Evolutionary conservation across 352 stramenopile genomes (phyloP), one percentile per base, ranked within the genome.

Genomic region (Globisporangium lucens): DNA sequence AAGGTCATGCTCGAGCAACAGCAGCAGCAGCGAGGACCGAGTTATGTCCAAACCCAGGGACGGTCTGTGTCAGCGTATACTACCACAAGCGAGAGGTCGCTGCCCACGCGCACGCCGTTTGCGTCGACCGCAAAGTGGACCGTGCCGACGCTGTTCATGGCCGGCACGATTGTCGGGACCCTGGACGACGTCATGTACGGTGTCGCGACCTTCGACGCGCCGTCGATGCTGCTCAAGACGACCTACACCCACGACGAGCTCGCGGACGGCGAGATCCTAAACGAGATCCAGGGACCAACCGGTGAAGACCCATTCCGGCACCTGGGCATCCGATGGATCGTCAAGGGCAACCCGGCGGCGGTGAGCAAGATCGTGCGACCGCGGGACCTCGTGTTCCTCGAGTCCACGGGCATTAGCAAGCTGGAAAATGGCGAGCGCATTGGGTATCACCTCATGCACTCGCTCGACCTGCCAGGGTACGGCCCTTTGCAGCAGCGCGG

Each of bases 181-280:
- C 65, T 92, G 38, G 78, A 92, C 30, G 82, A 90, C 61, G 65
- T 88, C 58, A 86, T 92, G 78, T 90, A 86, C 63, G 80, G 77
- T n/a, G 41, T 75, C 13, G 70, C 77, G 30, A 73, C 76, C 30
- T 72, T 73, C 20, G 75, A 76, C 27, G 73, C 83, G 17, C 75
- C 80, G 24, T 69, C 73, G 9, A 85, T 89, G 57, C 73, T 78
- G 41, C 74, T 89, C 59, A 84, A 85, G 59, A 80, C 79, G 17
- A 77, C 72, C 1, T 85, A 74, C 66, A 76, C 74, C 13, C 71
- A 82, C 20, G 79, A 91, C 65, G 76, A 75, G 13, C 59, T 69
- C 55, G 35, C 29, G 0, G 66, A 61, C 30, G 59, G 22, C 24
- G 29, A 56, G 13, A 36, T 71, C 27, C 51, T 71, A 12, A 29